These are phyloP conservation scores for Davidsoniella australis DNA, from an alignment of 2,329 filamentous ascomycete genomes.

Conservation along the genomic window DNA sequence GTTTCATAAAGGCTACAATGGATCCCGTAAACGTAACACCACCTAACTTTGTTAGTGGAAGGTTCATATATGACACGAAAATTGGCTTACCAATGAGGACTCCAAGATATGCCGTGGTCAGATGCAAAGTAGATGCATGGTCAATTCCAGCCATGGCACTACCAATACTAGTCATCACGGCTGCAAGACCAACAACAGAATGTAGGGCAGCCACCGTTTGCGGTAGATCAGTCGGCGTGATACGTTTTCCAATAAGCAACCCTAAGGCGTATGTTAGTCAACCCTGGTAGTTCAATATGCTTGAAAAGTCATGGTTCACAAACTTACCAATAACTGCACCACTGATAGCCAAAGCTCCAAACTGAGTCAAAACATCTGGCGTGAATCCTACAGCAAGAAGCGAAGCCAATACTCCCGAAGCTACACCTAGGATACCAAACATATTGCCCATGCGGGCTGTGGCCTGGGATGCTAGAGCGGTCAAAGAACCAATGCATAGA, in stretches of 20 bases:
- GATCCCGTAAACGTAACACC: constrained; percentile 86
- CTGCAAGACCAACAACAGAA: constrained; percentile 76
- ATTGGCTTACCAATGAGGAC: constrained; percentile 51
- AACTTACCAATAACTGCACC: constrained; percentile 43
- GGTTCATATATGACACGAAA: constrained; percentile 1
- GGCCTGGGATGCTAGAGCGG: constrained; percentile 61
- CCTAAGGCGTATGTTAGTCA: constrained; percentile 23
- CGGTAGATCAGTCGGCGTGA: constrained; percentile 73
- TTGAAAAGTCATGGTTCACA: constrained; percentile 1
- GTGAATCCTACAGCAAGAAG: constrained; percentile 67
- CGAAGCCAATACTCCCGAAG: constrained; percentile 67
- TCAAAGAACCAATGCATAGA: constrained; percentile 71
- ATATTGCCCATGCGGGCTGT: constrained; percentile 76
- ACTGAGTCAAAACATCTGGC: constrained; percentile 62
- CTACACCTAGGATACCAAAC: constrained; percentile 72
- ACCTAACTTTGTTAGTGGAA: constrained; percentile 17
- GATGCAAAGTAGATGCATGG: constrained; percentile 58
- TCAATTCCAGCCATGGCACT: constrained; percentile 62
- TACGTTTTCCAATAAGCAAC: constrained; percentile 64
- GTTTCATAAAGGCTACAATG: constrained; percentile 76
- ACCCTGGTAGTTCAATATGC: constrained; percentile 11
- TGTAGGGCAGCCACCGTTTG: constrained; percentile 82
- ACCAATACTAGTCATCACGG: constrained; percentile 74
- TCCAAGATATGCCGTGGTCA: constrained; percentile 73
- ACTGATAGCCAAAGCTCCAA: constrained; percentile 55